Percentiles rank a stretch among this genome's conserved stretches.
phyloP scores from a whole-genome alignment of 2,329 filamentous ascomycete genomes.

The Berkeleyomyces rouxiae region DNA sequence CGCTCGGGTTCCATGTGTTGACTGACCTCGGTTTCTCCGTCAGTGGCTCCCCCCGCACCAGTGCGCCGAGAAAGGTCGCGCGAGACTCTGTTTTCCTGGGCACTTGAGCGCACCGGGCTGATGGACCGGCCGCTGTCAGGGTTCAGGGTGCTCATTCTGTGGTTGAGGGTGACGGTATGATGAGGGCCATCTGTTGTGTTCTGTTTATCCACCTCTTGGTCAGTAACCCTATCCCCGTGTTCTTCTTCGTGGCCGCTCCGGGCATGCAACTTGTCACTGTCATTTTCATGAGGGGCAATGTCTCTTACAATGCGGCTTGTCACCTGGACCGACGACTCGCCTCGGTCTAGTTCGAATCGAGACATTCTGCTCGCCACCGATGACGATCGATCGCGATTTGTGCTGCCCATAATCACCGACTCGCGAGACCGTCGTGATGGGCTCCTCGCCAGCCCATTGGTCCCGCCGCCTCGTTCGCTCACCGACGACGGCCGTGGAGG shows the following conservation, averaged over 20 bases:
- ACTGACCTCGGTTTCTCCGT: conserved; percentile 17
- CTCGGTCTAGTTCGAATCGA: conserved; percentile 33
- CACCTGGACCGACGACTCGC: conserved; percentile 67
- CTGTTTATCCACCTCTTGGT: conserved; percentile 9
- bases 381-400: conserved; percentile 30
- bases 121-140: not conserved
- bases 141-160: conserved; percentile 8
- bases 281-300: conserved; percentile 41
- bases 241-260: conserved; percentile 17
- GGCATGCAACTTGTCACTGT: conserved; percentile 19
- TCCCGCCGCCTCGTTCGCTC: conserved; percentile 27
- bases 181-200: conserved; percentile 5
- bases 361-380: conserved; percentile 40
- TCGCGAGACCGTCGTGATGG: conserved; percentile 28
- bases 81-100: conserved; percentile 31
- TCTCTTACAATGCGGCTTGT: conserved; percentile 70
- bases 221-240: not conserved
- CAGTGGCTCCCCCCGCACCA: conserved; percentile 11
- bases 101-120: conserved; percentile 4
- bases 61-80: conserved; percentile 22
- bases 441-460: conserved; percentile 24
- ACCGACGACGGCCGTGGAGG: conserved; percentile 30
- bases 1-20: conserved; percentile 1
- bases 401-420: conserved; percentile 25
- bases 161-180: conserved; percentile 5